phyloP scores from a whole-genome alignment of 208 protist species.

The Jaenimonas drosophilae region DNA sequence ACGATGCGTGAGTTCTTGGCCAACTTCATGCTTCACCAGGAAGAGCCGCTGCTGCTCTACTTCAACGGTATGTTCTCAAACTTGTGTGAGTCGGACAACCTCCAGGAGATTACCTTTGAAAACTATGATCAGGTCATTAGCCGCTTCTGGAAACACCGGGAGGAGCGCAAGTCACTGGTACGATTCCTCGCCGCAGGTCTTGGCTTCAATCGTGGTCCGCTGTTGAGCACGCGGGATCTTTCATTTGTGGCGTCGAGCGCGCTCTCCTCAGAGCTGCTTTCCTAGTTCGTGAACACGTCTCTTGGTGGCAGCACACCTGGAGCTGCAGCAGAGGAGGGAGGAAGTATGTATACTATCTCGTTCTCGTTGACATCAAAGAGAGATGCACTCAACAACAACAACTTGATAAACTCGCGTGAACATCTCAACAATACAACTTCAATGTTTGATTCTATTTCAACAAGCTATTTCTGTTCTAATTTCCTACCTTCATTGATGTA shows the following conservation, averaged over 20 bases:
- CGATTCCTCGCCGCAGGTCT: constrained; percentile 55
- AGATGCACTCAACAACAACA: too few species aligned
- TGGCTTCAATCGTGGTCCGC: constrained; percentile 54
- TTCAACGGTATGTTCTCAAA: constrained; percentile 65
- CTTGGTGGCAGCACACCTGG: not conserved
- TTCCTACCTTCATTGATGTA: not conserved
- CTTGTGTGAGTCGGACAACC: constrained; percentile 18
- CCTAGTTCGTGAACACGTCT: not conserved
- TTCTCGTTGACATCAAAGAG: too few species aligned
- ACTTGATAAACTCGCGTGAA: too few species aligned
- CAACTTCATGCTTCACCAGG: constrained; percentile 61
- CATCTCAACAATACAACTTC: too few species aligned
- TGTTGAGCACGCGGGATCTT: constrained; percentile 52
- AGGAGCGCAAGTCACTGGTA: constrained; percentile 46
- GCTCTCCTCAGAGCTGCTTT: constrained; percentile 70
- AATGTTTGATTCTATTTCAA: too few species aligned
- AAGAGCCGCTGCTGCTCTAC: constrained; percentile 70
- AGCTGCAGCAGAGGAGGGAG: too few species aligned
- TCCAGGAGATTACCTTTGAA: constrained; percentile 58
- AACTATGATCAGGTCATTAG: constrained; percentile 40
- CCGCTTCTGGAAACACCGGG: constrained; percentile 44
- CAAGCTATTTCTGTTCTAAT: not conserved
- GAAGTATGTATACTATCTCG: too few species aligned
- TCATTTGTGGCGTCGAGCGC: constrained; percentile 54
- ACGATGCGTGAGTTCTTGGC: constrained; percentile 69